A percentile compares a stretch with the other conserved stretches of the same genome.
Conservation (phyloP, 108 stramenopile genomes). For the Skeletonema marinoi region DNA sequence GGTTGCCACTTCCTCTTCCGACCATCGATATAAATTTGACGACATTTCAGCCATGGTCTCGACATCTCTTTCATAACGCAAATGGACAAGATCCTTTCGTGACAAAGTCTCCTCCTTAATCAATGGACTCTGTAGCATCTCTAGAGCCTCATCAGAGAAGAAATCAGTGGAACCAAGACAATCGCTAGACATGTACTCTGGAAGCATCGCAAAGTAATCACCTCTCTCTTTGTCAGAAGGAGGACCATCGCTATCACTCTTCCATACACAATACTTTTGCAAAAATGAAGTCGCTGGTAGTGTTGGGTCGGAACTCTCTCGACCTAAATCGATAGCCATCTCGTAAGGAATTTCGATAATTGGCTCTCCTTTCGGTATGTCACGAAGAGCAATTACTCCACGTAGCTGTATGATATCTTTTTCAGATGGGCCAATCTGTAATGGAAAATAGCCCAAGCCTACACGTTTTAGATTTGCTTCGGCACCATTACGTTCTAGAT, state of each 20-base stretch:
- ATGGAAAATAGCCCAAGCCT: constrained; percentile 63
- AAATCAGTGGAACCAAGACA: constrained; percentile 75
- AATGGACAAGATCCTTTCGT: constrained; percentile 37
- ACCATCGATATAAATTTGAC: constrained; percentile 62
- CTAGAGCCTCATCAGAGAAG: constrained; percentile 62
- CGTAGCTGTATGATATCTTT: constrained; percentile 42
- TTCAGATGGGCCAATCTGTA: constrained; percentile 8
- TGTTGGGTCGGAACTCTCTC: constrained; percentile 69
- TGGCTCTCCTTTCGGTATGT: constrained; percentile 69
- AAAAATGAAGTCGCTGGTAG: constrained; percentile 60
- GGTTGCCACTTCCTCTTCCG: constrained; percentile 33
- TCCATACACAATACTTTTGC: constrained; percentile 62
- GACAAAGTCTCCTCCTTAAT: constrained; percentile 64
- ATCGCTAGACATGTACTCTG: constrained; percentile 56
- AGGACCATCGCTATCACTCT: constrained; percentile 1
- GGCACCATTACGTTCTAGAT: constrained; percentile 53
- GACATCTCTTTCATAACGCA: constrained; percentile 63
- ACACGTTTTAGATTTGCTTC: constrained; percentile 65
- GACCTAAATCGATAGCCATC: constrained; percentile 71
- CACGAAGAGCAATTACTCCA: constrained; percentile 68
- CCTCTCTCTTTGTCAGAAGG: constrained; percentile 22
- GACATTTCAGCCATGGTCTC: constrained; percentile 46
- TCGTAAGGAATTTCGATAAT: constrained; percentile 82
- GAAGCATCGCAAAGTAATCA: constrained; percentile 70
- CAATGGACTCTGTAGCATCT: constrained; percentile 64